Evolutionary conservation across 2,329 filamentous ascomycete genomes (phyloP), one percentile per base, ranked within the genome.

Genomic region (Onygenales sp.): DNA sequence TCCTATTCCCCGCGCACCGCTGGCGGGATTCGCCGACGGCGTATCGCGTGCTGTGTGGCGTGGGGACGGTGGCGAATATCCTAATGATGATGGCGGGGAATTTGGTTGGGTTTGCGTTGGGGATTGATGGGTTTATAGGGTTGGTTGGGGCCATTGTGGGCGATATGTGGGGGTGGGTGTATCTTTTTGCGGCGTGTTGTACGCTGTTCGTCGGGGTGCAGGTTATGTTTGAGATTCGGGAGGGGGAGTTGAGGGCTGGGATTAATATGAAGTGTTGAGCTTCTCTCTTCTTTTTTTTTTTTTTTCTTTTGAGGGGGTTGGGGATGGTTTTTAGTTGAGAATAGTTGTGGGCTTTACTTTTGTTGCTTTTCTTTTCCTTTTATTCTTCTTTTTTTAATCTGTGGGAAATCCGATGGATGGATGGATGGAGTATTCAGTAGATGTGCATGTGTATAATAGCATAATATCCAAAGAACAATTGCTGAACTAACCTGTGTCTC

Each of bases 41-140:
- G 2, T 96, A 95, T 66, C 82, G 93, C 31, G 79, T 91, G 69
- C 66, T 97, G 2, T 91, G 87, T 68, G 87, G 87, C 5, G 68
- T 87, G 13, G 93, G 92, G 2, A 89, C 83, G 0, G 88, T 96
- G 3, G 81, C 73, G 0, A 96, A 96, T 62, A 79, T 95, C 27
- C 72, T 97, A 47, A 90, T 96, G 86, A 93, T 98, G 87, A 95
- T 97, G 80, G 79, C 81, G 44, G 93, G 92, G 13, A 98, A 98
- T 66, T 73, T 98, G 14, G 90, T 98, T 9, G 93, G 93, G 0
- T 98, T 97, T 70, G 93, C 92, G 0, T 79, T 98, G 10, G 94
- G 94, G 0, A 60, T 96, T 49, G 93, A 98, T 64, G 93, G 94
- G 0, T 62, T 97, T 64, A 81, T 87, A 68, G 86, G 80, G 33